Evolutionary conservation across 2,329 filamentous ascomycete genomes (phyloP).

Genomic region (Diaporthe vexans): DNA sequence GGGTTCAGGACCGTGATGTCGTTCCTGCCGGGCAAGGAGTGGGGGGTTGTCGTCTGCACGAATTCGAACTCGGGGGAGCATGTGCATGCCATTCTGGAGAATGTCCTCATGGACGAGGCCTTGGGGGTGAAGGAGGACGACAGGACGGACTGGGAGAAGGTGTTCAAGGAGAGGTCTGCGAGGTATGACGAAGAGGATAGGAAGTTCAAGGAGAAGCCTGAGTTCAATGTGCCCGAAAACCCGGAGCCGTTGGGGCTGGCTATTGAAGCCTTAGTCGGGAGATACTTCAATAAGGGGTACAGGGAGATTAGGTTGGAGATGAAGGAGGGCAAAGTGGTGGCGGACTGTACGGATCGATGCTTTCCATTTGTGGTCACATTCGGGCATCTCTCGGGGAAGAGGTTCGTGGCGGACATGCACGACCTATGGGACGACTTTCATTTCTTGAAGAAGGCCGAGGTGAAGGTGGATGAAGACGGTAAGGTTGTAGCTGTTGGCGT

Average conservation of each 20-base stretch:
- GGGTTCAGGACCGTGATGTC: background rate
- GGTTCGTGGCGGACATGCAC: background rate
- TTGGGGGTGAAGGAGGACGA: background rate
- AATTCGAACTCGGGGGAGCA: background rate
- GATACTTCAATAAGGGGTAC: slow-evolving; percentile 15
- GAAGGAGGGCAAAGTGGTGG: slow-evolving; percentile 3
- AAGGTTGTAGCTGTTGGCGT: slow-evolving; percentile 1
- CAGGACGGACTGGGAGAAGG: background rate
- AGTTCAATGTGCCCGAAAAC: background rate
- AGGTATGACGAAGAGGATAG: background rate
- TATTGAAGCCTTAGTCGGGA: background rate
- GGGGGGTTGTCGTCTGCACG: slow-evolving; percentile 5
- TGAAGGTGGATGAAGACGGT: background rate
- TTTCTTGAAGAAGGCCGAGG: slow-evolving; percentile 7
- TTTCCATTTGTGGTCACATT: slow-evolving; percentile 16
- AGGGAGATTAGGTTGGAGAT: slow-evolving; percentile 12
- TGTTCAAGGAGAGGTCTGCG: background rate
- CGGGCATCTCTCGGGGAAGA: background rate
- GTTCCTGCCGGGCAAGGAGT: background rate
- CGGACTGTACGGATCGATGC: slow-evolving; percentile 15
- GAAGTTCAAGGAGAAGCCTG: slow-evolving; percentile 1
- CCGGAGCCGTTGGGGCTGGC: slow-evolving; percentile 10
- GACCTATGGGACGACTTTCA: slow-evolving; percentile 11
- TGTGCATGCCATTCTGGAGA: background rate
- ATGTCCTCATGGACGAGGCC: background rate